These are phyloP conservation scores for Aspergillus avenaceus DNA, from an alignment of 495 filamentous ascomycete genomes.

Conservation along the genomic window DNA sequence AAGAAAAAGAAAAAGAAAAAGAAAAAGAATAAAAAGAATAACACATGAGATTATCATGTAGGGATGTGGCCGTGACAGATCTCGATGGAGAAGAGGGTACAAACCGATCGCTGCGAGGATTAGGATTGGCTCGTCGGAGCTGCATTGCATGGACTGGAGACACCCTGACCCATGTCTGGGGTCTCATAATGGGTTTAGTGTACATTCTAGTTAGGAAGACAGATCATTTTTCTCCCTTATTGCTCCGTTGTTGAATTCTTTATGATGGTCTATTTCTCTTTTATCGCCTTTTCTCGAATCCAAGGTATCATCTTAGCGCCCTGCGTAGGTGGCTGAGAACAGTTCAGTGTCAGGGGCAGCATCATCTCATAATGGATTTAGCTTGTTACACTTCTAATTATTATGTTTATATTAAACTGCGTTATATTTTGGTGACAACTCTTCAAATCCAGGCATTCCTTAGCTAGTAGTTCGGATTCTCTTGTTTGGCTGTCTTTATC, in stretches of 20 bases:
- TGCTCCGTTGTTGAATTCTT: neutral
- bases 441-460: too few relatives aligned
- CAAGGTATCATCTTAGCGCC: constrained; percentile 8
- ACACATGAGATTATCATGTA: constrained; percentile 1
- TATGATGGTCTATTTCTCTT: neutral
- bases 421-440: neutral
- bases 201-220: constrained; percentile 1
- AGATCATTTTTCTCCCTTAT: constrained; percentile 3
- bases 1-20: constrained; percentile 2
- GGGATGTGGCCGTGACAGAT: constrained; percentile 16
- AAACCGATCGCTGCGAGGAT: constrained; percentile 7
- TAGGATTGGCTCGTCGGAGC: constrained; percentile 2
- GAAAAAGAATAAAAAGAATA: neutral
- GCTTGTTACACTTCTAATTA: neutral
- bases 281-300: constrained; percentile 1
- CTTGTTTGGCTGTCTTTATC: neutral
- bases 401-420: neutral
- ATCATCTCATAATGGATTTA: constrained; percentile 1
- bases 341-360: constrained; percentile 9
- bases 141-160: constrained; percentile 1
- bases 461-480: too few relatives aligned
- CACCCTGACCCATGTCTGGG: neutral
- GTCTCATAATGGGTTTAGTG: constrained; percentile 2
- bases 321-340: constrained; percentile 13
- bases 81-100: constrained; percentile 7